Conservation (phyloP, 306 rosid genomes). For the Corylus avellana region DNA sequence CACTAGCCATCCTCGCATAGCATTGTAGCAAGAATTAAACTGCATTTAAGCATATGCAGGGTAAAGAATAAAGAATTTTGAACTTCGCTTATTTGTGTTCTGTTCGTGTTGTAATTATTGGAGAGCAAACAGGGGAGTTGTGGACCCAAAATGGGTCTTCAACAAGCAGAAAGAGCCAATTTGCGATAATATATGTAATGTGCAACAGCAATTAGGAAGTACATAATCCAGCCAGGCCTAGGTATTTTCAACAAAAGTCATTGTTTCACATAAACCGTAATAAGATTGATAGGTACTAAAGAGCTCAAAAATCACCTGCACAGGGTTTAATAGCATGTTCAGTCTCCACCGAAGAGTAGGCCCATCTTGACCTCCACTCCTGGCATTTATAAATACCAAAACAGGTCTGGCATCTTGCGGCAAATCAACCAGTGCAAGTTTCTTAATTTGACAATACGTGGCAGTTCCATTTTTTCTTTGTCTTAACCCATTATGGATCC, state of each 20-base stretch:
- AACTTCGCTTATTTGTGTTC: background rate
- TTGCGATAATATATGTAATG: background rate
- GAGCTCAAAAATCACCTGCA: constrained; percentile 53
- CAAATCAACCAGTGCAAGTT: constrained; percentile 54
- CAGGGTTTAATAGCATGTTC: constrained; percentile 72
- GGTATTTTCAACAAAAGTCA: constrained; percentile 16
- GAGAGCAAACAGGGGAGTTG: background rate
- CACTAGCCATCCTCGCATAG: background rate
- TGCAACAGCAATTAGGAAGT: background rate
- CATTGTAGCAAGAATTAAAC: background rate
- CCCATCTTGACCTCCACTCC: constrained; percentile 77
- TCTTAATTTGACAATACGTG: constrained; percentile 40
- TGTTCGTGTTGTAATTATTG: background rate
- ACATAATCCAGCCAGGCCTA: background rate
- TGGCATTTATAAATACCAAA: constrained; percentile 70
- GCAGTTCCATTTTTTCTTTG: constrained; percentile 33
- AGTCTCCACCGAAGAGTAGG: constrained; percentile 67
- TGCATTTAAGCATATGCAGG: background rate
- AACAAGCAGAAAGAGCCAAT: background rate
- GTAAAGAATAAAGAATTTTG: background rate
- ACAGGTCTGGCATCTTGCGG: constrained; percentile 71
- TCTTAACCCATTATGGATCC: constrained; percentile 26
- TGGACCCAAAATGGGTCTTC: background rate
- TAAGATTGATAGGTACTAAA: constrained; percentile 1
- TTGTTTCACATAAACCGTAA: constrained; percentile 16